phyloP scores from a whole-genome alignment of 2,329 filamentous ascomycete species.

The Passalora sequoiae region DNA sequence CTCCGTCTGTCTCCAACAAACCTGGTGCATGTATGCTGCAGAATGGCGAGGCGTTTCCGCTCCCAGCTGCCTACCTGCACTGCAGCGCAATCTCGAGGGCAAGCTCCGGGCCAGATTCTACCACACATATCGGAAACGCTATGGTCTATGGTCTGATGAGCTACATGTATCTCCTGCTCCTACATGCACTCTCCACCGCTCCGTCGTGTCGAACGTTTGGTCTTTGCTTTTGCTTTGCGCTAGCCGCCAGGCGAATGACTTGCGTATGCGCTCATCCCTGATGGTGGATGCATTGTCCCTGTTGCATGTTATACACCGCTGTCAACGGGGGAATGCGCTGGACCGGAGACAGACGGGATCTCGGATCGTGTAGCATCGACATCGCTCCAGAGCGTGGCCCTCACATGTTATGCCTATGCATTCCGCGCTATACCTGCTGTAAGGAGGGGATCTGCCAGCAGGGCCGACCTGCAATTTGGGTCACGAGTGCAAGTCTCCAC shows the following conservation, averaged over 20 bases:
- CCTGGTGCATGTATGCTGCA: no score
- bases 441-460: conserved; percentile 1
- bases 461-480: conserved; percentile 6
- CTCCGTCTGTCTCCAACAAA: no score
- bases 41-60: conserved; percentile 2
- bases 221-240: conserved; percentile 7
- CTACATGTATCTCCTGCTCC: not conserved
- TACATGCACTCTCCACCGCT: not conserved
- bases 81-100: not conserved
- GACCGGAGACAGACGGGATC: not conserved
- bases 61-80: not conserved
- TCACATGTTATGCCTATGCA: conserved; percentile 4
- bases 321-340: conserved; percentile 4
- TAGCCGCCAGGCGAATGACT: conserved; percentile 11
- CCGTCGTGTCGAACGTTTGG: conserved; percentile 3
- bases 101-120: not conserved
- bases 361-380: not conserved
- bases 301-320: conserved; percentile 13
- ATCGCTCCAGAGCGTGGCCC: not conserved
- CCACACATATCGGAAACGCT: conserved; percentile 6
- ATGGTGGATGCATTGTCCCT: conserved; percentile 23
- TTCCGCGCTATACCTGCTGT: conserved; percentile 4
- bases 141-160: conserved; percentile 2
- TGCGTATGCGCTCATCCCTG: conserved; percentile 26
- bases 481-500: conserved; percentile 3